Evolutionary conservation across 495 filamentous ascomycete genomes (phyloP).

Genomic region (Astrothelium macrocarpum): DNA sequence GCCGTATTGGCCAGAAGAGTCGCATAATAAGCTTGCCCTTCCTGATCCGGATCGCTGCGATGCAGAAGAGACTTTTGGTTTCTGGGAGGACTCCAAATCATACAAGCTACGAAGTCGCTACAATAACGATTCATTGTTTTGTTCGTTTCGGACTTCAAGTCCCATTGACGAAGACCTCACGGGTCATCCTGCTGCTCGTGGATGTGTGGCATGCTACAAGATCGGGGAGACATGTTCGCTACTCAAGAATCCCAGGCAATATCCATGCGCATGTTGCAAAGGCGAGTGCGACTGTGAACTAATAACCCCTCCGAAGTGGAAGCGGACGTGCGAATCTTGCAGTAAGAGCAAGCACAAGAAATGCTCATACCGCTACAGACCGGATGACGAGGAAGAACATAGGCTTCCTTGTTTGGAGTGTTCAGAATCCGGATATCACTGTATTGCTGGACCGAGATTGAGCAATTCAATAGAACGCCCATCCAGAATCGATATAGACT

Average conservation of each 20-base stretch:
- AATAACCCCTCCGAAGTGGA: slow-evolving; percentile 14
- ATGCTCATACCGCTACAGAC: slow-evolving; percentile 21
- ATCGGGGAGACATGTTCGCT: slow-evolving; percentile 19
- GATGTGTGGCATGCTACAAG: slow-evolving; percentile 20
- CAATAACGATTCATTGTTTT: neutral
- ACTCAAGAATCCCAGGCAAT: slow-evolving; percentile 17
- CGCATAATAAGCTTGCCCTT: neutral
- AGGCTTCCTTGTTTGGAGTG: slow-evolving; percentile 22
- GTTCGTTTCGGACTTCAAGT: neutral
- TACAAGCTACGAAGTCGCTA: neutral
- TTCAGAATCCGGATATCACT: slow-evolving; percentile 13
- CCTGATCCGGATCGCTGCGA: neutral
- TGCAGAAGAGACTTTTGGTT: neutral
- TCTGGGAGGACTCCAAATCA: neutral
- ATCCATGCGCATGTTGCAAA: slow-evolving; percentile 20
- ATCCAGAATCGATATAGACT: slow-evolving; percentile 3
- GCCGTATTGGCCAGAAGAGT: slow-evolving; percentile 10
- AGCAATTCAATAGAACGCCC: slow-evolving; percentile 10
- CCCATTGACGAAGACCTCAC: slow-evolving; percentile 15
- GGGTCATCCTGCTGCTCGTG: slow-evolving; percentile 19
- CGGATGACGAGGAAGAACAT: slow-evolving; percentile 7
- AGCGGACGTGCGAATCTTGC: slow-evolving; percentile 23
- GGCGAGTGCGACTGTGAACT: slow-evolving; percentile 24
- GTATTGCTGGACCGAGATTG: slow-evolving; percentile 21
- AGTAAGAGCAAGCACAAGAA: slow-evolving; percentile 7